These are phyloP conservation scores for Pleurotus salmoneostramineus DNA, from an alignment of 768 basidiomycete species.

Conservation along the genomic window DNA sequence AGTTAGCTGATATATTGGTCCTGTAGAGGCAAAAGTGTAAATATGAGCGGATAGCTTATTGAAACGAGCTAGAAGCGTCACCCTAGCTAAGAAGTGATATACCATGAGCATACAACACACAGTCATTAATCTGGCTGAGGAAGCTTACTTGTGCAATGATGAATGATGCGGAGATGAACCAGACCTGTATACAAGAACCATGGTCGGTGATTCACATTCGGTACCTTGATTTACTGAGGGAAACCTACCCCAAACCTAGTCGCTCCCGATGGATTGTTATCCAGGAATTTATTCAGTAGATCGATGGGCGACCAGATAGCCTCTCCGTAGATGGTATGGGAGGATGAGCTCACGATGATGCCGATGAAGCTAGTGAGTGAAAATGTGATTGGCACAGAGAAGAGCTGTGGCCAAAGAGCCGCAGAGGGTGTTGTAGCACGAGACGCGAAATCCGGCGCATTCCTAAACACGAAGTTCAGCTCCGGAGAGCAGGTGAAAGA, in stretches of 20 bases:
- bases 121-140: background rate
- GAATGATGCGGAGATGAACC: constrained; percentile 78
- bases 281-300: constrained; percentile 64
- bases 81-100: constrained; percentile 12
- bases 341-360: constrained; percentile 78
- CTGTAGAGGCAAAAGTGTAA: constrained; percentile 24
- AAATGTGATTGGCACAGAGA: constrained; percentile 71
- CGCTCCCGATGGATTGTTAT: constrained; percentile 54
- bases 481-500: constrained; percentile 1
- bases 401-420: constrained; percentile 61
- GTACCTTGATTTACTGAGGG: background rate
- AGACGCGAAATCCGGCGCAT: constrained; percentile 76
- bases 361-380: constrained; percentile 75
- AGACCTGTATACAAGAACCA: constrained; percentile 37
- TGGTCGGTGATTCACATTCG: background rate
- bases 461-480: constrained; percentile 30
- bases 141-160: constrained; percentile 65
- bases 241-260: constrained; percentile 61
- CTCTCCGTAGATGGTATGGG: constrained; percentile 70
- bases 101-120: background rate
- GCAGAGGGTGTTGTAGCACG: constrained; percentile 53
- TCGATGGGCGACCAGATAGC: constrained; percentile 80
- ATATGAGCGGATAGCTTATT: constrained; percentile 1
- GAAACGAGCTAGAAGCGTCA: constrained; percentile 1
- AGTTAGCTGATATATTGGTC: constrained; percentile 81